Base-by-base conservation (phyloP, 2,329 filamentous ascomycete species). In the Botrytis porri region DNA sequence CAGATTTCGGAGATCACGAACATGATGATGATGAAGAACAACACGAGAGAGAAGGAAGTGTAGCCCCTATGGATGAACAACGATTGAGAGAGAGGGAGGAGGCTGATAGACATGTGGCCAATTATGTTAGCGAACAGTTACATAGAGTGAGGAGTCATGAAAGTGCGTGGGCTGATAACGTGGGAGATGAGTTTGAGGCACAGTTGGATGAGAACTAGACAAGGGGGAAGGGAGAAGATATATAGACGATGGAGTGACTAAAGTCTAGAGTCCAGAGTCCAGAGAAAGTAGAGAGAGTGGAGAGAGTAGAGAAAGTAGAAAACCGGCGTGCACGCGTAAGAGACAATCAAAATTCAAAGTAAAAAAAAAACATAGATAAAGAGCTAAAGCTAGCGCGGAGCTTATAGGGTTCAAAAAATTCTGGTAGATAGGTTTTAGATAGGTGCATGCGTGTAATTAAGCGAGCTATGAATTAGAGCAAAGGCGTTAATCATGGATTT, bases 61-160 rank as follows among this genome's bases (percentile, higher is more conserved):
- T 89, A 61, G 84, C 83, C 32, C 84, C 86, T 69, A 84, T 88
- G 20, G 83, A 86, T 61, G 85, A 87, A n/a, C 88, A 88, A 54
- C 82, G 84, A 65, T 77, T 83, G 70, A 83, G 83, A 73, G 83
- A 87, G 77, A 84, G 85, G 41, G 81, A 80, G 48, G 86, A 89
- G 79, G 89, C 89, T 0, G 88, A 94, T 78, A 85, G 88, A 72
- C 92, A 96, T 77, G 88, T 97, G 79, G 90, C 93, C 74, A 88
- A 89, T 76, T 97, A 97, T 81, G 92, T 98, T 73, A 90, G 88
- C 43, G 92, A 94, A 75, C 92, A 97, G 83, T 85, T 98, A 73
- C 87, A 91, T 81, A 86, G 90, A 73, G 90, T 96, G 79, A 90
- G 88, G 80, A 89, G 87, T 74, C 84, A 83, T 61, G 80, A 82